Evolutionary conservation across 1,139 yeast species (phyloP).

Genomic region (Pichia sp.): DNA sequence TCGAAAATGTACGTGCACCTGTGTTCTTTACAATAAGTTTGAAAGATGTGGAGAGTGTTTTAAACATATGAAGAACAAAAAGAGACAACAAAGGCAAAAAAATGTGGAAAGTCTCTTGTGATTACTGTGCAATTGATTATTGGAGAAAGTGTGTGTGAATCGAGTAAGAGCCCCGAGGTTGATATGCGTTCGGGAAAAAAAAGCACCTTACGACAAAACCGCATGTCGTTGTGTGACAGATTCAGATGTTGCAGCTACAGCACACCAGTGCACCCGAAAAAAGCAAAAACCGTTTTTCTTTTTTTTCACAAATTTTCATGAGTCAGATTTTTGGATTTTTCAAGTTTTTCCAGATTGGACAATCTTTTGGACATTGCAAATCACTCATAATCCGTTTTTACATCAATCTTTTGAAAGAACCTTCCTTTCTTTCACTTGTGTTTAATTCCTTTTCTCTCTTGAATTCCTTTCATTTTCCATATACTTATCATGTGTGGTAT

Average conservation of each 20-base stretch:
- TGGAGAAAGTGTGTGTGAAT: too few relatives aligned
- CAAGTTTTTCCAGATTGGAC: background rate
- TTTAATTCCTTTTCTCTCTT: background rate
- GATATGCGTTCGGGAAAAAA: background rate
- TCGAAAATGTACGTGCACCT: too few relatives aligned
- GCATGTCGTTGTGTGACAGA: background rate
- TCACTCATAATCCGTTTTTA: too few relatives aligned
- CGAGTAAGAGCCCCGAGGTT: background rate
- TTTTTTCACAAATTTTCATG: background rate
- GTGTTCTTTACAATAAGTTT: background rate
- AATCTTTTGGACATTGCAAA: background rate
- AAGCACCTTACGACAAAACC: background rate
- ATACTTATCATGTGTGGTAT: conserved; percentile 79
- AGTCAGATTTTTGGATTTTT: background rate
- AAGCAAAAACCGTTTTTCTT: background rate
- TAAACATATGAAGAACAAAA: background rate
- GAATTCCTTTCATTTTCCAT: background rate
- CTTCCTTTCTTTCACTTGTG: background rate
- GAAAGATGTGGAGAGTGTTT: background rate
- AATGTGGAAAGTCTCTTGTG: background rate
- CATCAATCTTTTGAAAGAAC: too few relatives aligned
- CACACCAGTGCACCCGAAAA: background rate
- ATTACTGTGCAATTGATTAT: background rate
- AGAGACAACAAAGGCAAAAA: background rate
- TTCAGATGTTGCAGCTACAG: background rate